Evolutionary conservation across 2,329 filamentous ascomycete genomes (phyloP).

Genomic region (Aspergillus latus): DNA sequence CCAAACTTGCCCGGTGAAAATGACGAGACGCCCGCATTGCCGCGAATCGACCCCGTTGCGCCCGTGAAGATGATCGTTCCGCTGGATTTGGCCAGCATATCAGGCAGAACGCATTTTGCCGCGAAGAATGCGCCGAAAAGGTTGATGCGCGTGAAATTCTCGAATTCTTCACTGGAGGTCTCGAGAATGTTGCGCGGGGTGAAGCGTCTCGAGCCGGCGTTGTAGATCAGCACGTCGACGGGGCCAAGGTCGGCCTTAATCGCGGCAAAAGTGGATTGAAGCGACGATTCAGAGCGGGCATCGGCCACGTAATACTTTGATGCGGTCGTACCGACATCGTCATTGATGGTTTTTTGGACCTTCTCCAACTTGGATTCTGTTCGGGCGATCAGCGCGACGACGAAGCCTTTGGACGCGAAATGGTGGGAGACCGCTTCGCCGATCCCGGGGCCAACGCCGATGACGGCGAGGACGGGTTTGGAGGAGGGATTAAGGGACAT

Average conservation of each 20-base stretch:
- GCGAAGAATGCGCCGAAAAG: constrained; percentile 19
- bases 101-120: constrained; percentile 15
- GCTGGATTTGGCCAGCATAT: constrained; percentile 12
- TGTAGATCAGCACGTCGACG: constrained; percentile 18
- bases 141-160: constrained; percentile 18
- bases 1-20: constrained; percentile 22
- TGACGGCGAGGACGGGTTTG: constrained; percentile 17
- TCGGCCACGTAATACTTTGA: constrained; percentile 18
- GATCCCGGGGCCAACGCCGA: constrained; percentile 20
- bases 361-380: constrained; percentile 12
- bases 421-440: constrained; percentile 19
- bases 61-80: constrained; percentile 20
- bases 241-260: constrained; percentile 18
- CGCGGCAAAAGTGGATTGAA: constrained; percentile 9
- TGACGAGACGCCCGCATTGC: constrained; percentile 15
- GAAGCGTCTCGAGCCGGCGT: constrained; percentile 19
- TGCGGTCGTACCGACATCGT: not conserved
- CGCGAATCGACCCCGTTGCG: constrained; percentile 18
- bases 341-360: constrained; percentile 18
- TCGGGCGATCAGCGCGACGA: constrained; percentile 19
- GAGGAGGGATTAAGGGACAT: constrained; percentile 15
- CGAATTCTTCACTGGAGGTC: constrained; percentile 16
- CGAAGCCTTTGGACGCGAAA: constrained; percentile 18
- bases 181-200: constrained; percentile 17
- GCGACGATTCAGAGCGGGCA: constrained; percentile 11